Conservation (phyloP, 495 filamentous ascomycete species). For the Penicilliopsis zonata region DNA sequence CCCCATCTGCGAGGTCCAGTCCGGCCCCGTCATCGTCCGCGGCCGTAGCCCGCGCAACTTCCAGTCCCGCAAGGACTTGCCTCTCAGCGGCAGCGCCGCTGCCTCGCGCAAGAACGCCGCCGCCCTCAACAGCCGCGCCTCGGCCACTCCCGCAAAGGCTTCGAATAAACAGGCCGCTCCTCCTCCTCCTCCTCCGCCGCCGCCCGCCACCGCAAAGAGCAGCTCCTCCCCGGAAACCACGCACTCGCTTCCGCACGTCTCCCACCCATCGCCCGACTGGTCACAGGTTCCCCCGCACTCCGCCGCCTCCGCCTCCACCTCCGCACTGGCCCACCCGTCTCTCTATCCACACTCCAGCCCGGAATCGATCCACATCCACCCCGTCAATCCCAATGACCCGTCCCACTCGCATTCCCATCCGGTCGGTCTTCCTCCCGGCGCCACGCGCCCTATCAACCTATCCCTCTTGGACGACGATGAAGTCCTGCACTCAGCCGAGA, state of each 20-base stretch:
- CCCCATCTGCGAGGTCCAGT: conserved; percentile 57
- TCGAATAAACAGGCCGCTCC: conserved; percentile 25
- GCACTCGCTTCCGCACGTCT: conserved; percentile 27
- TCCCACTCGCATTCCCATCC: conserved; percentile 23
- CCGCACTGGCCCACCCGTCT: conserved; percentile 24
- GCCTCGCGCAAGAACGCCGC: conserved; percentile 45
- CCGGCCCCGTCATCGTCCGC: conserved; percentile 65
- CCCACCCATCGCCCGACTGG: conserved; percentile 27
- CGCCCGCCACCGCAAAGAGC: no score
- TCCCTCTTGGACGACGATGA: conserved; percentile 67
- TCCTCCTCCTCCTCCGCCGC: no score
- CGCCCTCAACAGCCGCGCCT: conserved; percentile 21
- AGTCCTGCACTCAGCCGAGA: no score
- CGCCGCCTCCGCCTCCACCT: conserved; percentile 13
- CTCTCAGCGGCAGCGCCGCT: conserved; percentile 56
- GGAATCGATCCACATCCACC: no score
- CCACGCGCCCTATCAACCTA: conserved; percentile 53
- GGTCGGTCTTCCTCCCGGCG: conserved; percentile 16
- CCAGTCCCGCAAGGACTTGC: conserved; percentile 64
- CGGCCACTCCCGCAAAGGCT: conserved; percentile 38
- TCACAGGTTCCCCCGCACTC: conserved; percentile 24
- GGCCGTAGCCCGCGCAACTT: conserved; percentile 73
- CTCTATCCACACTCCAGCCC: conserved; percentile 44
- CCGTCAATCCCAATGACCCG: no score
- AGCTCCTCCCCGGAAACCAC: no score